A percentile compares a stretch with the other conserved stretches of the same genome.
Evolutionary conservation across 495 filamentous ascomycete genomes (phyloP).

Genomic region (Penicillium atrosanguineum): DNA sequence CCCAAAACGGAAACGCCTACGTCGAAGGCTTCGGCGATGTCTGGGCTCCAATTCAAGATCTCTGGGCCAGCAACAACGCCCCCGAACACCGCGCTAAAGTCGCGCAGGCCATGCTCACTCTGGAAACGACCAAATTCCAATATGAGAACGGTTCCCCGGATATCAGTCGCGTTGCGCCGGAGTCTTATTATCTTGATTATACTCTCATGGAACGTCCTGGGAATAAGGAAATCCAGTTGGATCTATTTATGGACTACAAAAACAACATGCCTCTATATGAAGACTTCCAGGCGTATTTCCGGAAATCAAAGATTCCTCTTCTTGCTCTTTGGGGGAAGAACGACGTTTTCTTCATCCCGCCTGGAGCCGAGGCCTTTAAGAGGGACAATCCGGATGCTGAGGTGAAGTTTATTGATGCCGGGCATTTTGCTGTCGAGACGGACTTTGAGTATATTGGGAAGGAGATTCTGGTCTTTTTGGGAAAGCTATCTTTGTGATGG

Average conservation of each 20-base stretch:
- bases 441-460: conserved; percentile 47
- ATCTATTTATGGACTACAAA: conserved; percentile 56
- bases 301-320: conserved; percentile 50
- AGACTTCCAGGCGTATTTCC: conserved; percentile 58
- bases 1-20: conserved; percentile 67
- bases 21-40: conserved; percentile 55
- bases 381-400: conserved; percentile 52
- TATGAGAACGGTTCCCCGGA: conserved; percentile 48
- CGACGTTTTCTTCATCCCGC: conserved; percentile 54
- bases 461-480: conserved; percentile 25
- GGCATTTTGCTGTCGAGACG: conserved; percentile 63
- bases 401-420: conserved; percentile 53
- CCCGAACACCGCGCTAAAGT: conserved; percentile 39
- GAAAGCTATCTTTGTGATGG: no score
- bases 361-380: conserved; percentile 60
- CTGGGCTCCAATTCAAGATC: conserved; percentile 49
- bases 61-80: conserved; percentile 45
- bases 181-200: conserved; percentile 49
- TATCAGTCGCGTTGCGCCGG: conserved; percentile 45
- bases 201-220: conserved; percentile 49
- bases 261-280: conserved; percentile 55
- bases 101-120: conserved; percentile 33
- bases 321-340: conserved; percentile 63
- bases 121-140: conserved; percentile 52
- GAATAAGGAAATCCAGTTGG: conserved; percentile 55